Percentiles rank a stretch among this genome's conserved stretches.
Evolutionary conservation across 2,329 filamentous ascomycete genomes (phyloP).

Genomic region (Neonectria faginata): DNA sequence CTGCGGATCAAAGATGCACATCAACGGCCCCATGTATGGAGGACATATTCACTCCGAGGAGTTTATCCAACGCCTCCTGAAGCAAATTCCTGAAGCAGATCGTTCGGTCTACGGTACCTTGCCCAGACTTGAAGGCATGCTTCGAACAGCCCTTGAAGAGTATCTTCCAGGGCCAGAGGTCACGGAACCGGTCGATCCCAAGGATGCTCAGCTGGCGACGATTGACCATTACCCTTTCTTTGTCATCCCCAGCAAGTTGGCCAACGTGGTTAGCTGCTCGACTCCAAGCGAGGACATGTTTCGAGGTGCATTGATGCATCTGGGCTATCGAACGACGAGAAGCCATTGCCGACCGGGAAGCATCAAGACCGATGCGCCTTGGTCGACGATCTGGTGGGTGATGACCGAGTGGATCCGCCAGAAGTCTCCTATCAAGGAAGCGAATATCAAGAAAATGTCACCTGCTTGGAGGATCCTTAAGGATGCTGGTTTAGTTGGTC

Average conservation of each 20-base stretch:
- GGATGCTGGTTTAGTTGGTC: constrained; percentile 51
- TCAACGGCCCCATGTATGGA: constrained; percentile 95
- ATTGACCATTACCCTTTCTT: constrained; percentile 87
- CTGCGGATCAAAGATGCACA: constrained; percentile 86
- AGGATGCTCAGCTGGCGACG: constrained; percentile 66
- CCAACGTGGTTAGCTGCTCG: constrained; percentile 81
- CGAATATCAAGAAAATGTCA: constrained; percentile 75
- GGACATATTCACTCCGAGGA: constrained; percentile 86
- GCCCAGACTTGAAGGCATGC: constrained; percentile 88
- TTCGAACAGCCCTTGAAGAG: constrained; percentile 89
- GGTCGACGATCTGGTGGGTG: constrained; percentile 89
- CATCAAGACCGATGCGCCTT: constrained; percentile 94
- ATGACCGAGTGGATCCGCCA: constrained; percentile 93
- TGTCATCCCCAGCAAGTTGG: constrained; percentile 79
- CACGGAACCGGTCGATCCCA: constrained; percentile 51
- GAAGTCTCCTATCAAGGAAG: constrained; percentile 80
- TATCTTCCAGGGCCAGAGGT: constrained; percentile 54
- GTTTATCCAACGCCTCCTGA: constrained; percentile 84
- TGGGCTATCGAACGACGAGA: constrained; percentile 85
- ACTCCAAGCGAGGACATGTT: constrained; percentile 84
- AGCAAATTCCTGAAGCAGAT: constrained; percentile 75
- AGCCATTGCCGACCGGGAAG: constrained; percentile 91
- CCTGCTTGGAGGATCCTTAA: constrained; percentile 77
- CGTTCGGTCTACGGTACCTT: constrained; percentile 81
- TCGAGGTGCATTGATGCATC: constrained; percentile 81